Conservation (phyloP, 1,284 basidiomycete species). For the Microbotryum intermedium region DNA sequence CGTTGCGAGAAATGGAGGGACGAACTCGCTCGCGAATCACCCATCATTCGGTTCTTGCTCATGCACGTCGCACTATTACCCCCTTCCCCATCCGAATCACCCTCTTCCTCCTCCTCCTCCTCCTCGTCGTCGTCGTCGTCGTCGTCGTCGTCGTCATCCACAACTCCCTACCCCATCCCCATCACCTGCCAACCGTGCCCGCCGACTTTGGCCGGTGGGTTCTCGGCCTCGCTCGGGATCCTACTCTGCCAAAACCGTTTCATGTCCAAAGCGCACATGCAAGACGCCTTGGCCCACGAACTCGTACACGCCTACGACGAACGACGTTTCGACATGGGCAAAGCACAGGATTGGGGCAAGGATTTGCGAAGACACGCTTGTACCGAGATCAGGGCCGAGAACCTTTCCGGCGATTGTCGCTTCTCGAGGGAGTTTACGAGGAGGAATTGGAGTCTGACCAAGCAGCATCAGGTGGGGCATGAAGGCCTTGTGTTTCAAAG, state of each 20-base stretch:
- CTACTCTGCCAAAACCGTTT: conserved; percentile 76
- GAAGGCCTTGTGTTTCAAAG: no score
- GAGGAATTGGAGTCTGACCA: conserved; percentile 71
- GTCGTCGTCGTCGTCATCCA: conserved; percentile 49
- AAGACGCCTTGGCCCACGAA: conserved; percentile 87
- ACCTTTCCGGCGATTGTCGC: conserved; percentile 82
- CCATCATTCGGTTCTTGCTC: conserved; percentile 75
- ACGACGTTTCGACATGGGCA: conserved; percentile 71
- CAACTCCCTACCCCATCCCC: conserved; percentile 45
- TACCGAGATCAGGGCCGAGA: conserved; percentile 93
- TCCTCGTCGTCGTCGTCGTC: conserved; percentile 44
- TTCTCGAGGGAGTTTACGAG: conserved; percentile 66
- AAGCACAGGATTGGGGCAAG: conserved; percentile 61
- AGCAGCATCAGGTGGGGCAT: conserved; percentile 80
- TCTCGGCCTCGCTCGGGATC: conserved; percentile 65
- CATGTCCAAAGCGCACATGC: conserved; percentile 74
- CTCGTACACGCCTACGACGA: conserved; percentile 95
- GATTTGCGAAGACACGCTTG: conserved; percentile 82
- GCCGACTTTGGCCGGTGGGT: conserved; percentile 65
- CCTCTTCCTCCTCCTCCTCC: conserved; percentile 40
- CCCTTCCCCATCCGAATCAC: conserved; percentile 45
- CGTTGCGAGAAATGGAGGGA: conserved; percentile 45
- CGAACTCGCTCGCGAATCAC: conserved; percentile 53
- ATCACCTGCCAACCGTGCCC: conserved; percentile 78
- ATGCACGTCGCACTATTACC: conserved; percentile 64